Base-by-base conservation (phyloP, 179 eudicot species). In the Actinidia polygama region DNA sequence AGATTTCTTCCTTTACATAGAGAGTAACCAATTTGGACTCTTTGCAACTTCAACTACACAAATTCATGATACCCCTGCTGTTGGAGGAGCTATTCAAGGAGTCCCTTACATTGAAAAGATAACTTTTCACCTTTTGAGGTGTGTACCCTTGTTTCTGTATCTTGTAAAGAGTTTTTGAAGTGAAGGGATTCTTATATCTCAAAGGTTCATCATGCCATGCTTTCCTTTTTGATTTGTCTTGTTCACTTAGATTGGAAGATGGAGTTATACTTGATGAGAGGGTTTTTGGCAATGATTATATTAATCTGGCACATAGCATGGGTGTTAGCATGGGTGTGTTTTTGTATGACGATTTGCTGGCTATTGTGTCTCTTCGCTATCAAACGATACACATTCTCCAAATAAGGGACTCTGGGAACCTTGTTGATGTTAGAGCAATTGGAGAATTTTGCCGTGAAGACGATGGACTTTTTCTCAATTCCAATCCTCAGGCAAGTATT, bases 1-100 rank as follows among this genome's bases (percentile, higher is more conserved):
- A 85, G 99, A 96, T 82, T 96, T 96, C 90, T 96, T 96, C 79
- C 90, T 96, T n/a, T 96, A 96, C 79, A 81, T 88, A 67, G 97
- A 95, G 85, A 87, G 85, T 80, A 88, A 88, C 79, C 91, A 88
- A 61, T 95, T 89, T 82, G 99, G 99, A 83, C 85, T 96, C 75
- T 96, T 96, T 85, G 99, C 98, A 70, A 96, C 98, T 86, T 95
- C 99, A 77, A 96, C 97, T 80, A 89, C 95, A 71, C 99, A 92
- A 90, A 85, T 90, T 85, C 94, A 93, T 66, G 97, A 93, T 85
- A 93, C 95, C 70, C 93, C 98, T 58, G 88, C 97, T 58, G 87
- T 86, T 76, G 92, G 91, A 70, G 96, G 97, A 77, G 96, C 99
- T 63, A 86, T 95, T 73, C 96, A 88, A 57, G 99, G 99, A 68